Evolutionary conservation across 1,284 basidiomycete genomes (phyloP).

Genomic region (Violaceomyces palustris): DNA sequence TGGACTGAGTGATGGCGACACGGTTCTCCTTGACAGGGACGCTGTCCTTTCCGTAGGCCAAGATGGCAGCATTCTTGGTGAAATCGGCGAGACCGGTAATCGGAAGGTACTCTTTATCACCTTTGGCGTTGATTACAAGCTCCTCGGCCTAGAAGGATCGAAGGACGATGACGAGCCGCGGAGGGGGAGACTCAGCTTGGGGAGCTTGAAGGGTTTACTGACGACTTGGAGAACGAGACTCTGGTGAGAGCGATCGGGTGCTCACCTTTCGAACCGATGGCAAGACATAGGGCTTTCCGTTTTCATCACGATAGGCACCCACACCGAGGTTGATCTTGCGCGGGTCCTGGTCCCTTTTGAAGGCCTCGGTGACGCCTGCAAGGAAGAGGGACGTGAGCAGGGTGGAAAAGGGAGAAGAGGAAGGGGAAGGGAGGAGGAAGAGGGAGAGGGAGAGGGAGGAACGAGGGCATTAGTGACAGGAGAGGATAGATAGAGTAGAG

Average conservation of each 20-base stretch:
- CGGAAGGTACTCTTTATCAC: constrained; percentile 96
- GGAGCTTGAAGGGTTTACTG: too few relatives aligned
- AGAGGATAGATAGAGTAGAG: not conserved
- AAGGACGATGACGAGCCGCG: constrained; percentile 8
- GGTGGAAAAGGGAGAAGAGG: not conserved
- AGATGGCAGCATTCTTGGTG: constrained; percentile 79
- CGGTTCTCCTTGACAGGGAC: constrained; percentile 68
- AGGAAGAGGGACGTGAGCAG: not conserved
- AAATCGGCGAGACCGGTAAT: constrained; percentile 88
- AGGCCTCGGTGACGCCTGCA: constrained; percentile 80
- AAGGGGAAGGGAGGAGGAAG: not conserved
- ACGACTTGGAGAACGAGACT: too few relatives aligned
- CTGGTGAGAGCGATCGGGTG: too few relatives aligned
- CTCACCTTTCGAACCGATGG: constrained; percentile 83
- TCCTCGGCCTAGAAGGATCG: constrained; percentile 86
- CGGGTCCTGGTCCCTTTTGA: constrained; percentile 75
- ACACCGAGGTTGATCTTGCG: constrained; percentile 94
- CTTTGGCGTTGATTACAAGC: constrained; percentile 63
- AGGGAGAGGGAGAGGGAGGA: not conserved
- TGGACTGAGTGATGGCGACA: constrained; percentile 80
- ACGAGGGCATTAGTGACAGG: not conserved
- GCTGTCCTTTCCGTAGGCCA: constrained; percentile 78
- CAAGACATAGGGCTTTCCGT: constrained; percentile 92
- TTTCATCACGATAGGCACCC: constrained; percentile 76
- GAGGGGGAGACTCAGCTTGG: not conserved